Evolutionary conservation across 2,329 filamentous ascomycete genomes (phyloP), one percentile per base, ranked within the genome.

Genomic region (Basipetospora chlamydospora): DNA sequence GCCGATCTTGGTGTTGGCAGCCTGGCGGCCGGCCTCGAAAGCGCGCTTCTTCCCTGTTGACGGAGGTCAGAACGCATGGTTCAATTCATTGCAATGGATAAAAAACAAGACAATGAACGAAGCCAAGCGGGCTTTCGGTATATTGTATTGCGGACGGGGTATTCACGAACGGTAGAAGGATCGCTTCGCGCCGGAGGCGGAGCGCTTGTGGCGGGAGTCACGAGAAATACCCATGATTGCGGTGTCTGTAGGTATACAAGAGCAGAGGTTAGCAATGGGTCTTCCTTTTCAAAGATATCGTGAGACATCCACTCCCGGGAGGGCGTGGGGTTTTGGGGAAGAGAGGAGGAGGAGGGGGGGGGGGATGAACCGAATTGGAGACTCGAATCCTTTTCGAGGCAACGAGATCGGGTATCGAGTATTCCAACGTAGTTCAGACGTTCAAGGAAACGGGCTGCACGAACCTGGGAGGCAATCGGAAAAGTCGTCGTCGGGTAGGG

Each of bases 141-240:
- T 60, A 53, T 66, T 26, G 10, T 25, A 22, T 34, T 20, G 18
- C 16, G 23, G 17, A 10, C 7, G 28, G 22, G 61, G 66, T 60
- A 66, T 62, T 63, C 66, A 80, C 75, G 70, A 70, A 79, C 83
- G 77, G 77, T 88, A 90, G 71, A 79, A 81, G 70, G 82, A 74
- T 65, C 82, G 80, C 82, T 98, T 98, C 61, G 92, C 90, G 77
- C 90, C 92, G 66, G 92, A 83, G 67, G 88, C 87, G 69, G 86
- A 87, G 73, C 90, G 87, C 83, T 98, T 98, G 80, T 98, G 90
- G 74, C 90, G 86, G 66, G 86, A 94, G 73, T 96, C 88, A 74
- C 90, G 84, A 70, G 88, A 95, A 74, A 98, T 96, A 98, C 90
- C 83, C 82, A 88, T 88, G 72, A 79, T 83, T 81, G 77, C 78